Base-by-base conservation (phyloP, 2,329 filamentous ascomycete genomes). In the Exserohilum turcica region DNA sequence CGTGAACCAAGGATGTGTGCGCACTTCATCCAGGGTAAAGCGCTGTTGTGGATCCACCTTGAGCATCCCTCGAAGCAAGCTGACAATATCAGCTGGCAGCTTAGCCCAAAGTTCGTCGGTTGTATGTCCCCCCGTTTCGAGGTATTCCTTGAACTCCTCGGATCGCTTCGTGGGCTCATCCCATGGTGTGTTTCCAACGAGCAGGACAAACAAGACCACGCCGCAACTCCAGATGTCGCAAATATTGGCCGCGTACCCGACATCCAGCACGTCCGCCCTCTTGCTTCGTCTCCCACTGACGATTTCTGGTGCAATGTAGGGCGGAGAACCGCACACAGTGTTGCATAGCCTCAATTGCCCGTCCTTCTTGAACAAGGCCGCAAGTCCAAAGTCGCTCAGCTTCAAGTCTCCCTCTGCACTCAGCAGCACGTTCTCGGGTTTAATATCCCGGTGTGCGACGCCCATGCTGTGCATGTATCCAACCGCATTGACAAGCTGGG, bases 181-280 rank as follows among this genome's bases (percentile, higher is more conserved):
- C 94, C 94, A 99, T 0, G 94, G 94, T 2, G 94, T 99, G 71
- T 99, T 99, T 8, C 94, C 94, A 1, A 96, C 92, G 3, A 99
- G 80, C 3, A 99, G 80, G 31, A 97, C 94, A 69, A 99, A 99
- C 3, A 99, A 80, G n/a, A 99, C 95, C 47, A 99, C 92, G 29
- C 94, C 94, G 66, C 92, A 97, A 13, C 92, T 97, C 95, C 95
- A 99, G 51, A 99, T 88, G 70, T 99, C 94, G 32, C 91, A 90
- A 36, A 91, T 77, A 57, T 97, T 91, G 6, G 92, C 87, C 27
- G 83, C 82, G 69, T 93, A 93, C 49, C 88, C 86, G 42, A 71
- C 66, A 21, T 82, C 78, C 45, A 82, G 76, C 32, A 81, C 65
- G 35, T 81, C 72, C 42, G 72, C 77, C 69, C 79, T 81, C 64